phyloP scores from a whole-genome alignment of 2,329 filamentous ascomycete species.

The Tolypocladium tropicale region DNA sequence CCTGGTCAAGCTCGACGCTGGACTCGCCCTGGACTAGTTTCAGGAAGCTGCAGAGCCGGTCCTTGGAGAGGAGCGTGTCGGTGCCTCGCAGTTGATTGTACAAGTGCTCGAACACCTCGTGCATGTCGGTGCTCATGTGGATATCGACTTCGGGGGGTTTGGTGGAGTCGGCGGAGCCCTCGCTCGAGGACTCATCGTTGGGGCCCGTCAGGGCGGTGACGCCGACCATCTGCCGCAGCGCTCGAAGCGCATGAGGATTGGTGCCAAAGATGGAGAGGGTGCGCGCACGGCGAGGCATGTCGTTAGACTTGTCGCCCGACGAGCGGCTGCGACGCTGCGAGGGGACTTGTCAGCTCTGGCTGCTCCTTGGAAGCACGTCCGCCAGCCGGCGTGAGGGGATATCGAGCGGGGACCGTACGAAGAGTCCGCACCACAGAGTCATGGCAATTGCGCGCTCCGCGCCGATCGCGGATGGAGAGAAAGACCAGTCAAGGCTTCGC shows the following conservation, averaged over 20 bases:
- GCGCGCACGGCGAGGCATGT: constrained; percentile 19
- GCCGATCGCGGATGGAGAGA: background rate
- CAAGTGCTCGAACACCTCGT: constrained; percentile 34
- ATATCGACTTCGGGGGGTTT: constrained; percentile 15
- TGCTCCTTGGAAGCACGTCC: background rate
- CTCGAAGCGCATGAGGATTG: constrained; percentile 17
- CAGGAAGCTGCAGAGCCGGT: constrained; percentile 39
- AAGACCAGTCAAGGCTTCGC: background rate
- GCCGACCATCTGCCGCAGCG: constrained; percentile 22
- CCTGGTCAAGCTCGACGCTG: constrained; percentile 22
- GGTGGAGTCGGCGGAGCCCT: constrained; percentile 7
- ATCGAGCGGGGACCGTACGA: constrained; percentile 10
- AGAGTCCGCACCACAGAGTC: constrained; percentile 12
- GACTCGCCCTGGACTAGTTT: constrained; percentile 35
- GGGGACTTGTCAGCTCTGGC: background rate
- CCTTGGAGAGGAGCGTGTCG: constrained; percentile 17
- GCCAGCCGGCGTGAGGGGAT: background rate
- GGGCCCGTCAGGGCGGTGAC: constrained; percentile 16
- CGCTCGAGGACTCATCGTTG: constrained; percentile 14
- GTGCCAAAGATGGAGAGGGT: constrained; percentile 30
- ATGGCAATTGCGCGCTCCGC: constrained; percentile 4
- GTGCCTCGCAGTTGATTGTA: constrained; percentile 34
- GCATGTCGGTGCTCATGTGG: constrained; percentile 37
- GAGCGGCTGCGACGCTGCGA: constrained; percentile 8
- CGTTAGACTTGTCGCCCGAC: constrained; percentile 4